Percentiles rank a stretch among this genome's conserved stretches.
Evolutionary conservation across 306 rosid species (phyloP).

Genomic region (Malus orientalis): DNA sequence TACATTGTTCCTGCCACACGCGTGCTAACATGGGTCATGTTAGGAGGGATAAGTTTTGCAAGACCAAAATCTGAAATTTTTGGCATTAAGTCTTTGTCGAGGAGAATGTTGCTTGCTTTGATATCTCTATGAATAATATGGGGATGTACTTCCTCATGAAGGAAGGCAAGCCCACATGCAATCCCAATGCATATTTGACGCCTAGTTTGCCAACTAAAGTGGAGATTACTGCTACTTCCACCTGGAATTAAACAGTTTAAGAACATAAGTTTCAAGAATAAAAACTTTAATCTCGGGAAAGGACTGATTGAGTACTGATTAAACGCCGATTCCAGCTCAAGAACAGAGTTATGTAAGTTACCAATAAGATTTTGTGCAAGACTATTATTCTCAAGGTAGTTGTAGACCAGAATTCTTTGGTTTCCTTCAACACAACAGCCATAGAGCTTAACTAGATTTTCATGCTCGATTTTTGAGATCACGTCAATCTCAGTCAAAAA

Average conservation of each 20-base stretch:
- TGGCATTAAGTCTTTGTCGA: constrained; percentile 62
- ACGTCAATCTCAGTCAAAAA: constrained; percentile 90
- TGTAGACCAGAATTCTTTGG: constrained; percentile 81
- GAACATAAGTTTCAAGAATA: constrained; percentile 2
- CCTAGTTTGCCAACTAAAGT: constrained; percentile 64
- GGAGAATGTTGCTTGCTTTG: constrained; percentile 96
- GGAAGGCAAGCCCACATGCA: constrained; percentile 83
- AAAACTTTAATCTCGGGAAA: neutral
- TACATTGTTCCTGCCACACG: constrained; percentile 99
- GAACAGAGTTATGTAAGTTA: constrained; percentile 20
- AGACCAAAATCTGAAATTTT: constrained; percentile 96
- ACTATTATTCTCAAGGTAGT: constrained; percentile 91
- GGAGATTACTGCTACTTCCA: constrained; percentile 35
- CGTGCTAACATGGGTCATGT: constrained; percentile 87
- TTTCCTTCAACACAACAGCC: constrained; percentile 80
- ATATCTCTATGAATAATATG: constrained; percentile 87
- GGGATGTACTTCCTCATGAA: constrained; percentile 85
- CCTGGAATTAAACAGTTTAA: constrained; percentile 42
- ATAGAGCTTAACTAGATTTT: constrained; percentile 79
- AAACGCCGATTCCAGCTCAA: neutral
- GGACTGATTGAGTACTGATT: neutral
- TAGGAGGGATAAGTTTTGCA: constrained; percentile 82
- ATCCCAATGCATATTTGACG: constrained; percentile 52
- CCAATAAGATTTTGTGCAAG: constrained; percentile 81
- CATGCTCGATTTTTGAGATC: constrained; percentile 79